Evolutionary conservation across 1,284 basidiomycete species (phyloP).

Genomic region (Kwoniella shivajii): DNA sequence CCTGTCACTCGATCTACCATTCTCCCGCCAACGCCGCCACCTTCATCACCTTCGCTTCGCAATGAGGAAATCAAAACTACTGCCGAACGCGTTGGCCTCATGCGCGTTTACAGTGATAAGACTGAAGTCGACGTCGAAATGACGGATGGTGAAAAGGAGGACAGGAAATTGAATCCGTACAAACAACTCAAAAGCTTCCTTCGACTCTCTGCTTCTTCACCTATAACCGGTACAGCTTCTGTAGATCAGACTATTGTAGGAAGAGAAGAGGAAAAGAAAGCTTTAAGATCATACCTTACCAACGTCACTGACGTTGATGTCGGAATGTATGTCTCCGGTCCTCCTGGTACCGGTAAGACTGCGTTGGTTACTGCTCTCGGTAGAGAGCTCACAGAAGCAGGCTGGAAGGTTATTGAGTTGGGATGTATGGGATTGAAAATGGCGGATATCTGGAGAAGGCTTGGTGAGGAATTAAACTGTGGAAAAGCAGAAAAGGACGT

Average conservation of each 20-base stretch:
- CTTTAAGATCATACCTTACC: slow-evolving; percentile 41
- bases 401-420: slow-evolving; percentile 48
- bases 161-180: slow-evolving; percentile 40
- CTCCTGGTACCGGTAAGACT: slow-evolving; percentile 56
- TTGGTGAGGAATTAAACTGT: slow-evolving; percentile 40
- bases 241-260: slow-evolving; percentile 41
- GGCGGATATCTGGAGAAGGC: slow-evolving; percentile 40
- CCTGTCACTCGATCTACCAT: slow-evolving; percentile 17
- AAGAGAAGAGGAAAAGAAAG: slow-evolving; percentile 46
- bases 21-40: slow-evolving; percentile 40
- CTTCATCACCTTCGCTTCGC: slow-evolving; percentile 28
- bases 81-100: slow-evolving; percentile 23
- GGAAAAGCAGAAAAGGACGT: slow-evolving; percentile 41
- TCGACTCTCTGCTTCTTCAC: slow-evolving; percentile 35
- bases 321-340: slow-evolving; percentile 53
- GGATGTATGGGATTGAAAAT: slow-evolving; percentile 53
- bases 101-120: slow-evolving; percentile 25
- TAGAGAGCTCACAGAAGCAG: slow-evolving; percentile 29
- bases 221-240: neutral
- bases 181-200: slow-evolving; percentile 48
- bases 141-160: slow-evolving; percentile 5
- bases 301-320: slow-evolving; percentile 30
- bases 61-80: slow-evolving; percentile 24
- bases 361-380: slow-evolving; percentile 49
- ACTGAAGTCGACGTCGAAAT: slow-evolving; percentile 5